phyloP scores from a whole-genome alignment of 352 stramenopile species.

The Globisporangium irregulare region DNA sequence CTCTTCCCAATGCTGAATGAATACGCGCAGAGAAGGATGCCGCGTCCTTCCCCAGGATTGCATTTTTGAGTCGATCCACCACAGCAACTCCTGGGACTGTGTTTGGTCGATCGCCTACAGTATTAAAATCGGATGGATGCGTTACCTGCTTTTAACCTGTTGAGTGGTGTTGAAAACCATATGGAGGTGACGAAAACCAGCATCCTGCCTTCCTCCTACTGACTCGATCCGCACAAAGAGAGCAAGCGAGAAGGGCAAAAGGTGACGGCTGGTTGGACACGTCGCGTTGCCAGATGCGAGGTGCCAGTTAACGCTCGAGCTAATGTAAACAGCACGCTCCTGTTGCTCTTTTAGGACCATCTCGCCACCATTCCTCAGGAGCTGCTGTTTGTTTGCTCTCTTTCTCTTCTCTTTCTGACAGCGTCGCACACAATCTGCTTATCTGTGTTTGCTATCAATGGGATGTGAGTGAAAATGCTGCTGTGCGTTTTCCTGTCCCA shows the following conservation, averaged over 20 bases:
- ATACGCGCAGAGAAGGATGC: not conserved
- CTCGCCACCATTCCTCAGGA: not conserved
- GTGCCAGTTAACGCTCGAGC: not conserved
- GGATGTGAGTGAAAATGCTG: not conserved
- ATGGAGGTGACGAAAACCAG: not conserved
- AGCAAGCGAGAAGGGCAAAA: not conserved
- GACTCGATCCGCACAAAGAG: not conserved
- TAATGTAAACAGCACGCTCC: not conserved
- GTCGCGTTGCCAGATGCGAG: not conserved
- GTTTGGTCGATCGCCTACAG: too few relatives aligned
- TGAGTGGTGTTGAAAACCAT: not conserved
- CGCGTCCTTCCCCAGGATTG: not conserved
- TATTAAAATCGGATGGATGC: not conserved
- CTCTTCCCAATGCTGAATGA: not conserved
- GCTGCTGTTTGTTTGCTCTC: not conserved
- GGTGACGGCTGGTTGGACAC: not conserved
- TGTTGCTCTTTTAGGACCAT: conserved; percentile 1
- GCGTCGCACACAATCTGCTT: not conserved
- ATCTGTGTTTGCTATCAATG: not conserved
- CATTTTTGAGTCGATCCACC: not conserved
- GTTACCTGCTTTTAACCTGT: not conserved
- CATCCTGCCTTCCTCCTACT: not conserved
- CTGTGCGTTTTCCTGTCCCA: not conserved
- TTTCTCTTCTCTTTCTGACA: not conserved
- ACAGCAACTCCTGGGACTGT: not conserved